Percentiles rank a stretch among this genome's conserved stretches.
These are phyloP conservation scores for Tylopilus plumbeoviolaceoides DNA, from an alignment of 768 basidiomycete species.

Conservation along the genomic window DNA sequence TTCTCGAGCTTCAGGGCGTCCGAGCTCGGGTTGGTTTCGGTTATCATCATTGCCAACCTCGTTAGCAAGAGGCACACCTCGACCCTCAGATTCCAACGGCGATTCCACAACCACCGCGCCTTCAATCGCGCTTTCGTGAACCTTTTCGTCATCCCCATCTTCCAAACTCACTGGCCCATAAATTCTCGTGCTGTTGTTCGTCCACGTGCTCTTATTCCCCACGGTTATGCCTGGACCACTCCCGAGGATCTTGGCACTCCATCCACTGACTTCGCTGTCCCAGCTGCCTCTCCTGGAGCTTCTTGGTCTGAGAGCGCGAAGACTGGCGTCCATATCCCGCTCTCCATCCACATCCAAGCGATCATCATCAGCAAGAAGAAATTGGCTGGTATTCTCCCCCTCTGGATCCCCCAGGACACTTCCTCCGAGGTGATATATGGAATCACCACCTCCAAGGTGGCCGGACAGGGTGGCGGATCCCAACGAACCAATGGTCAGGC, in stretches of 20 bases:
- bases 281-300: constrained; percentile 87
- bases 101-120: constrained; percentile 11
- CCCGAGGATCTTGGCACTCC: constrained; percentile 70
- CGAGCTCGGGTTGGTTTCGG: constrained; percentile 2
- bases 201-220: constrained; percentile 58
- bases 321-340: constrained; percentile 80
- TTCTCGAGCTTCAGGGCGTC: constrained; percentile 3
- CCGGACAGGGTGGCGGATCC: constrained; percentile 49
- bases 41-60: constrained; percentile 6
- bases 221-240: constrained; percentile 41
- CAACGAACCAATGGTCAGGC: constrained; percentile 41
- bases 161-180: constrained; percentile 51
- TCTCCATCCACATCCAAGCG: constrained; percentile 45
- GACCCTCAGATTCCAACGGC: constrained; percentile 4
- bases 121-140: constrained; percentile 15
- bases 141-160: constrained; percentile 33
- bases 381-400: constrained; percentile 63
- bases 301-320: constrained; percentile 82
- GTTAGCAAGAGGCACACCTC: constrained; percentile 1
- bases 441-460: constrained; percentile 49
- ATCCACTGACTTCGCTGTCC: constrained; percentile 86
- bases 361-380: constrained; percentile 63
- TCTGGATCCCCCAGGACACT: constrained; percentile 50
- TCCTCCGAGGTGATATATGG: constrained; percentile 69
- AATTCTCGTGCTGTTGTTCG: constrained; percentile 56